Conservation (phyloP, 176 grass and related monocot species). For the Sorghum bicolor region DNA sequence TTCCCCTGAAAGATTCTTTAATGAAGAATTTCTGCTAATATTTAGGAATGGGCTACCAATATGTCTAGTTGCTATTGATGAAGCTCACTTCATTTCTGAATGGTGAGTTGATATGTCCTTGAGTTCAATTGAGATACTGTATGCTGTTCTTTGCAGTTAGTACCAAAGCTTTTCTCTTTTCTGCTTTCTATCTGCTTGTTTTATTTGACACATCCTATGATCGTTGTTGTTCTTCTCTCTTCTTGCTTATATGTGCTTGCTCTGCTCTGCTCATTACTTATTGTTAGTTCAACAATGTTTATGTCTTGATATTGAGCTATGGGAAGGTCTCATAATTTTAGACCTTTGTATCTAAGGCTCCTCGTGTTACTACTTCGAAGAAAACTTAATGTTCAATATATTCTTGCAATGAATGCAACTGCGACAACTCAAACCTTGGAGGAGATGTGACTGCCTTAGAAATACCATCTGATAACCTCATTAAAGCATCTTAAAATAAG, state of each 20-base stretch:
- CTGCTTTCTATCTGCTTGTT: neutral
- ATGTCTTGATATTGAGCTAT: constrained; percentile 21
- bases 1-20: constrained; percentile 98
- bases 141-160: constrained; percentile 1
- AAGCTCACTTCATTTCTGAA: constrained; percentile 99
- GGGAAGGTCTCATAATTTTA: constrained; percentile 96
- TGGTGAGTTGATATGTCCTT: constrained; percentile 62
- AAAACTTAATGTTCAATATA: constrained; percentile 76
- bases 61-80: constrained; percentile 93
- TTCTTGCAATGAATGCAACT: constrained; percentile 98
- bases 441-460: constrained; percentile 83
- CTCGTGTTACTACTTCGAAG: constrained; percentile 67
- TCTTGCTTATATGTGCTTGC: constrained; percentile 8
- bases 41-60: constrained; percentile 63
- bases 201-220: neutral
- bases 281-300: constrained; percentile 16
- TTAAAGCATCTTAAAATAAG: constrained; percentile 70
- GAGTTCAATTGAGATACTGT: neutral
- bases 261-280: neutral
- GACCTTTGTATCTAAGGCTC: constrained; percentile 94
- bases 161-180: neutral
- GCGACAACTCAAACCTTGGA: constrained; percentile 77
- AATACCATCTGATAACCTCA: constrained; percentile 67
- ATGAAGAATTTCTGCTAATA: constrained; percentile 72
- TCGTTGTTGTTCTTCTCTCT: neutral